Percentiles rank a stretch among this genome's conserved stretches.
Evolutionary conservation across 192 early-diverging fungal species (phyloP).

Genomic region (Coemansia umbellata): DNA sequence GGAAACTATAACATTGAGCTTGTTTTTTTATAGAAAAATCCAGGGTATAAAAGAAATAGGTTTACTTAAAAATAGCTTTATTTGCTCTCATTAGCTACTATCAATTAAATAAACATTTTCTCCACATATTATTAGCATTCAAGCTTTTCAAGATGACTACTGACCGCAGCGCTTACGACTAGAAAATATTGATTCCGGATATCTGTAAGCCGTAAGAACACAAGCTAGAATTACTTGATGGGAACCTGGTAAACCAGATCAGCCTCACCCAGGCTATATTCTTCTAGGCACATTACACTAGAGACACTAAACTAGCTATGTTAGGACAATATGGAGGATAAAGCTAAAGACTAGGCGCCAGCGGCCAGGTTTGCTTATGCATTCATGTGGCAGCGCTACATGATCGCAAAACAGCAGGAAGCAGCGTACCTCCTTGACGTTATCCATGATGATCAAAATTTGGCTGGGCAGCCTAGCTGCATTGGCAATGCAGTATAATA

Average conservation of each 20-base stretch:
- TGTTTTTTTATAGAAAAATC: too few species aligned
- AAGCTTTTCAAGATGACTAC: too few species aligned
- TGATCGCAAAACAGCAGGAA: background rate
- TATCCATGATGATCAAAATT: slow-evolving; percentile 15
- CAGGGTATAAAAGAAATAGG: too few species aligned
- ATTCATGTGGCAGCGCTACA: slow-evolving; percentile 41
- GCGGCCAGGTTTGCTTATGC: slow-evolving; percentile 35
- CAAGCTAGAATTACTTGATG: slow-evolving; percentile 25
- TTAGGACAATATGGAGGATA: background rate
- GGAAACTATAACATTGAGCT: too few species aligned
- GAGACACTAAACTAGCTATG: slow-evolving; percentile 9
- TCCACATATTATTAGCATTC: too few species aligned
- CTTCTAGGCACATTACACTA: slow-evolving; percentile 24
- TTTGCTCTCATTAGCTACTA: too few species aligned
- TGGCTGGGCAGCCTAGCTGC: slow-evolving; percentile 19
- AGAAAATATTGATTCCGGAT: too few species aligned
- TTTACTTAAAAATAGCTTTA: too few species aligned
- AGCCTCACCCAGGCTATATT: slow-evolving; percentile 40
- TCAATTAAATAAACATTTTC: too few species aligned
- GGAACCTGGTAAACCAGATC: slow-evolving; percentile 23
- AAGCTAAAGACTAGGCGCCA: background rate
- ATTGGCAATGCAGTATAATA: slow-evolving; percentile 38
- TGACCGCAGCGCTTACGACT: too few species aligned
- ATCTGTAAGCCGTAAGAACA: too few species aligned
- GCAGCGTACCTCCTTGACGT: slow-evolving; percentile 11